A percentile compares a stretch with the other conserved stretches of the same genome.
phyloP scores from a whole-genome alignment of 176 grass and related monocot species.

The Chloris gayana region DNA sequence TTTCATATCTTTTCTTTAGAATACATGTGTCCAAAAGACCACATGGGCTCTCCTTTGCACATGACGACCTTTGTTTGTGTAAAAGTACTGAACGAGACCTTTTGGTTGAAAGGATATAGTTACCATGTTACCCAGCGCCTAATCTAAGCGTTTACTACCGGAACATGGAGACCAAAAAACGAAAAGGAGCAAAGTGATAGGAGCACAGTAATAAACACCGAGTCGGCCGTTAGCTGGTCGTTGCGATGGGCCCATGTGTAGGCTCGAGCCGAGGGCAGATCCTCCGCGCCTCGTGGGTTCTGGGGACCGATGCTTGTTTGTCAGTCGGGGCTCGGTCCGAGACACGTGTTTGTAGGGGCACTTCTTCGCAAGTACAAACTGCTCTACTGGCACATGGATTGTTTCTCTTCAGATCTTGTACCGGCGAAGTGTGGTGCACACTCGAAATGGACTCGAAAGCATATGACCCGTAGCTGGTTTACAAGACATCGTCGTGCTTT shows the following conservation, averaged over 20 bases:
- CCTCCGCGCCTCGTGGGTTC: not conserved
- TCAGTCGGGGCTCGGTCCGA: not conserved
- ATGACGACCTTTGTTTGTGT: not conserved
- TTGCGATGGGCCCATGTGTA: conserved; percentile 8
- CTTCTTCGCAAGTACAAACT: too few relatives aligned
- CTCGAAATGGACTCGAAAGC: not conserved
- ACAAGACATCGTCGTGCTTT: not conserved
- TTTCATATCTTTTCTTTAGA: too few relatives aligned
- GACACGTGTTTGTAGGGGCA: too few relatives aligned
- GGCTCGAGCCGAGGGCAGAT: not conserved
- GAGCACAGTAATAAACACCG: not conserved
- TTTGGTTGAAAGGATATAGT: not conserved
- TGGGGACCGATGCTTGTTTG: not conserved
- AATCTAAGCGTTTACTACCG: not conserved
- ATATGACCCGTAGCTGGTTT: too few relatives aligned
- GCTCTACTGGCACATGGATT: not conserved
- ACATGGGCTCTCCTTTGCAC: too few relatives aligned
- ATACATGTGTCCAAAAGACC: too few relatives aligned
- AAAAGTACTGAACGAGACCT: not conserved
- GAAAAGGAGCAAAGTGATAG: not conserved
- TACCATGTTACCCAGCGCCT: not conserved
- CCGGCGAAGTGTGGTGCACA: not conserved
- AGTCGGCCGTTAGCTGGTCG: not conserved
- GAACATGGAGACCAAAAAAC: not conserved
- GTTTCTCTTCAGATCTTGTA: not conserved